Evolutionary conservation across 768 basidiomycete species (phyloP).

Genomic region (Boletus subparvulus): DNA sequence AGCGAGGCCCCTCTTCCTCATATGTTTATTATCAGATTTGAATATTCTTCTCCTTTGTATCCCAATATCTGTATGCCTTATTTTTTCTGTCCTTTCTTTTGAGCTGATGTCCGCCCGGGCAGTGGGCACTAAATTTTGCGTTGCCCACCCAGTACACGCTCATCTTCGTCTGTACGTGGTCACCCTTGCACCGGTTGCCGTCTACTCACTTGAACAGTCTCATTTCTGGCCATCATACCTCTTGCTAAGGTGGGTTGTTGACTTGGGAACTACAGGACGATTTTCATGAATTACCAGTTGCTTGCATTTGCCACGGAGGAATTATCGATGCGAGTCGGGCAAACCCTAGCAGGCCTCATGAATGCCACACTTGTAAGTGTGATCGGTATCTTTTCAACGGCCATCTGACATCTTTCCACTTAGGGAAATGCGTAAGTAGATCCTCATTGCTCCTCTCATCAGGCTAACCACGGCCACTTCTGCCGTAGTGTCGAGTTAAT

Average conservation of each 20-base stretch:
- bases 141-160: slow-evolving; percentile 53
- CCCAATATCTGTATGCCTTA: slow-evolving; percentile 56
- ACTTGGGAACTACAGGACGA: background rate
- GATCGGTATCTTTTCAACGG: background rate
- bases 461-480: background rate
- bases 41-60: slow-evolving; percentile 73
- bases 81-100: background rate
- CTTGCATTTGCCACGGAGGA: slow-evolving; percentile 87
- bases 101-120: slow-evolving; percentile 2
- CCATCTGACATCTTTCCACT: background rate
- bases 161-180: slow-evolving; percentile 68
- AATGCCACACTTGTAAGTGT: slow-evolving; percentile 76
- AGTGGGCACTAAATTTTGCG: slow-evolving; percentile 77
- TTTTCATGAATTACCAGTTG: slow-evolving; percentile 41
- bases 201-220: slow-evolving; percentile 43
- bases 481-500: slow-evolving; percentile 53
- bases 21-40: slow-evolving; percentile 44
- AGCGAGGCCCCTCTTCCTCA: slow-evolving; percentile 1
- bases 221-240: slow-evolving; percentile 81
- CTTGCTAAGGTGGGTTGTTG: slow-evolving; percentile 61
- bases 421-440: slow-evolving; percentile 34
- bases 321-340: slow-evolving; percentile 75
- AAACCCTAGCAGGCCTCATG: slow-evolving; percentile 78
- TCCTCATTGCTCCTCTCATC: background rate
- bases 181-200: background rate